Conservation (phyloP, 257 asterid species). For the Solanum microdontum region DNA sequence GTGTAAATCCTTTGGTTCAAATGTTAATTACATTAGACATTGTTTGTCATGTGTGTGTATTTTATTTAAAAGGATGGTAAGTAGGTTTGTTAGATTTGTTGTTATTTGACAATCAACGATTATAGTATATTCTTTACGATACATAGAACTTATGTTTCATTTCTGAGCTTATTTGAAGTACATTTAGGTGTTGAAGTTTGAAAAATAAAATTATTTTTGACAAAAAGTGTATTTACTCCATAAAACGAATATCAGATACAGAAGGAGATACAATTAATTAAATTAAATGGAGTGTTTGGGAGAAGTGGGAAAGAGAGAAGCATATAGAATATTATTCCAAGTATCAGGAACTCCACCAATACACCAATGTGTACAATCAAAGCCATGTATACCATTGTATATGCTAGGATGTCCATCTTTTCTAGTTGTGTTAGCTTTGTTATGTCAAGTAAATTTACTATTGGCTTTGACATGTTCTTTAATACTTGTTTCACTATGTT, state of each 20-base stretch:
- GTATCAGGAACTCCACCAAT: conserved; percentile 50
- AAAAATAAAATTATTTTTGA: neutral
- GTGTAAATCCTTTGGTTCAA: too few relatives aligned
- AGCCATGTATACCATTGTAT: conserved; percentile 21
- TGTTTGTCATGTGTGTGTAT: neutral
- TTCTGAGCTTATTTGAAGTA: neutral
- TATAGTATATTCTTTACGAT: neutral
- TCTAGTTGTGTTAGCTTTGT: conserved; percentile 42
- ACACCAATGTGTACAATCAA: conserved; percentile 72
- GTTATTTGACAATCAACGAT: neutral
- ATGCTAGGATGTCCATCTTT: conserved; percentile 50
- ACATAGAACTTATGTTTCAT: neutral
- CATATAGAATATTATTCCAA: conserved; percentile 44
- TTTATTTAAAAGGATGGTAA: neutral
- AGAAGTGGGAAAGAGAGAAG: conserved; percentile 1
- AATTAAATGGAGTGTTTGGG: neutral
- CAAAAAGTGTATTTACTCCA: rapidly evolving
- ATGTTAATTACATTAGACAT: too few relatives aligned
- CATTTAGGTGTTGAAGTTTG: neutral
- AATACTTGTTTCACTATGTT: conserved; percentile 27
- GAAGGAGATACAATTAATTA: neutral
- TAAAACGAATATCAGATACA: neutral
- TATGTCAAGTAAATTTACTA: conserved; percentile 30
- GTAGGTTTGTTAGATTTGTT: rapidly evolving
- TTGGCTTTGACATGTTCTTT: conserved; percentile 7